Base-by-base conservation (phyloP, 352 stramenopile genomes). In the Pythium vanterpoolii region DNA sequence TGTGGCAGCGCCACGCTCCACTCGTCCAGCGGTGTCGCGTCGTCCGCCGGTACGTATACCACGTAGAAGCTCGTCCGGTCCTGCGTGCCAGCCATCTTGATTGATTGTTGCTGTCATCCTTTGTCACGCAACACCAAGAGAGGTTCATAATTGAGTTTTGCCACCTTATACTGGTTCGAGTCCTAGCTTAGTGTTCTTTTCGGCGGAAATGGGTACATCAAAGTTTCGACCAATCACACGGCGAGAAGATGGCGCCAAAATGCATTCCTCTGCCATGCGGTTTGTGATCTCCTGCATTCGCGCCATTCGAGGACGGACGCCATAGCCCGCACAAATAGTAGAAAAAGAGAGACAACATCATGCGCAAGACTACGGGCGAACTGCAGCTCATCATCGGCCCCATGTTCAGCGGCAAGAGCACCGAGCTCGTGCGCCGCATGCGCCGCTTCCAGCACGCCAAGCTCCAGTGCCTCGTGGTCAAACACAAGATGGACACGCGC, bases 331-430 rank as follows among this genome's bases (percentile, higher is more conserved):
- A 38, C 11, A 14, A 38, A 9, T 1, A 13, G 16, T 14, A 38
- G n/a, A n/a, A n/a, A n/a, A n/a, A n/a, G n/a, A 38, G 33, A 10
- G 33, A 27, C 43, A 48, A 1, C 24, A 60, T 27, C 13, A 72
- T 50, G 44, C 45, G 60, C 45, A 77, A 73, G 61, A 62, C 66
- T 4, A 56, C 85, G 21, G 82, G 84, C 38, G 70, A 84, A 59
- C 57, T 95, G 54, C 80, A 95, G 66, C 77, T 95, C 33, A 93
- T 95, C 50, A 77, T 95, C 36, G 86, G 86, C 6, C 83, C 86
- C 52, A 95, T 95, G 86, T 95, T 93, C 67, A 93, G 83, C 57
- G 86, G 86, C 66, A 95, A 95, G 66, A 91, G 77, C 63, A 95
- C 83, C 40, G 86, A 95, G 64, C 82, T 95, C 62, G 85, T 95